phyloP scores from a whole-genome alignment of 2,329 filamentous ascomycete species.

The Neonectria sp. region DNA sequence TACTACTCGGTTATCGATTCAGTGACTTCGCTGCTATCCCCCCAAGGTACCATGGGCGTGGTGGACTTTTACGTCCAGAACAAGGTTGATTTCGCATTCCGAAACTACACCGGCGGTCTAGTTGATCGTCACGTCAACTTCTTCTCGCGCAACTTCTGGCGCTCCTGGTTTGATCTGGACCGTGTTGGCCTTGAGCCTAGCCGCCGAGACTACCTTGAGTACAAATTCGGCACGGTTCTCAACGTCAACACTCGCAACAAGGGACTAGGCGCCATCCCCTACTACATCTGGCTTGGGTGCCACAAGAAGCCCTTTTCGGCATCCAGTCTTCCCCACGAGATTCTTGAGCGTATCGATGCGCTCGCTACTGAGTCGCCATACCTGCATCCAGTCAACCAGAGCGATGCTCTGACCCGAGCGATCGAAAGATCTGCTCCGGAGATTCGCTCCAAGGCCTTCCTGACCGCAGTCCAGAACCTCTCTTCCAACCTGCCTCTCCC shows the following conservation, averaged over 20 bases:
- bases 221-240: conserved; percentile 92
- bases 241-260: conserved; percentile 87
- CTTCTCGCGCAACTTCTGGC: conserved; percentile 91
- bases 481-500: conserved; percentile 90
- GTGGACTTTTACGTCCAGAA: conserved; percentile 97
- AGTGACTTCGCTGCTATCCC: conserved; percentile 80
- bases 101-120: conserved; percentile 92
- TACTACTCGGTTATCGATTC: conserved; percentile 96
- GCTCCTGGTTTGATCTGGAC: conserved; percentile 96
- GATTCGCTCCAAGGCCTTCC: conserved; percentile 90
- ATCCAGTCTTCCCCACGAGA: conserved; percentile 73
- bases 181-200: conserved; percentile 89
- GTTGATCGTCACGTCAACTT: conserved; percentile 93
- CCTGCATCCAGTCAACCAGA: conserved; percentile 79
- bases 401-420: conserved; percentile 70
- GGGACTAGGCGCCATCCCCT: conserved; percentile 90
- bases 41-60: conserved; percentile 85
- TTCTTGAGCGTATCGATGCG: conserved; percentile 89
- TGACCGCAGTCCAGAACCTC: conserved; percentile 89
- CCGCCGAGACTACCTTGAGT: conserved; percentile 92
- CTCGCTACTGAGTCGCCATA: conserved; percentile 92
- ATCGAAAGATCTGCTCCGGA: conserved; percentile 76
- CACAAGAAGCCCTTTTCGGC: conserved; percentile 81
- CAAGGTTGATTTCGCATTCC: conserved; percentile 83
- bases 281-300: conserved; percentile 95